Evolutionary conservation across 2,329 filamentous ascomycete species (phyloP).

Genomic region (Alternaria consortialis): DNA sequence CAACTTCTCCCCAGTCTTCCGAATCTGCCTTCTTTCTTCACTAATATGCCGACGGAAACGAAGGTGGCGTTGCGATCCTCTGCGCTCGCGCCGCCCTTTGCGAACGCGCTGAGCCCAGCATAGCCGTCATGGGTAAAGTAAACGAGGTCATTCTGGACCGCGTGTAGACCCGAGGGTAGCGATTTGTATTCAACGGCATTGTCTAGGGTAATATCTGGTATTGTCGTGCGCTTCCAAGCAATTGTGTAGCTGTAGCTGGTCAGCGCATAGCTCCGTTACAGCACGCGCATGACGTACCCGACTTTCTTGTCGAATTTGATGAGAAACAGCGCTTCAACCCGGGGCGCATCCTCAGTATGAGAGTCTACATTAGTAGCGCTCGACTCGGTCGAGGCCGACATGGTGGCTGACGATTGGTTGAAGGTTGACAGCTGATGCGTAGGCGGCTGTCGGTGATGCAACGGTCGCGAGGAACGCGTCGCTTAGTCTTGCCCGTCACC

Average conservation of each 20-base stretch:
- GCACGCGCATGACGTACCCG: conserved; percentile 65
- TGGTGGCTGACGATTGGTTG: conserved; percentile 10
- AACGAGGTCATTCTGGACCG: conserved; percentile 83
- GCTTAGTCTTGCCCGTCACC: conserved; percentile 7
- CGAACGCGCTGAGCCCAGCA: conserved; percentile 90
- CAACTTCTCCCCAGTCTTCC: conserved; percentile 88
- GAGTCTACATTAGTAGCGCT: conserved; percentile 41
- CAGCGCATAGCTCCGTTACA: conserved; percentile 11
- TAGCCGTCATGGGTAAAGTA: conserved; percentile 90
- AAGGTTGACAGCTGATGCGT: conserved; percentile 6
- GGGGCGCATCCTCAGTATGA: conserved; percentile 32
- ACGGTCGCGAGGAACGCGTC: conserved; percentile 9
- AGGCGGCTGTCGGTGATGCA: conserved; percentile 9
- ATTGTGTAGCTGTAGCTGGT: conserved; percentile 72
- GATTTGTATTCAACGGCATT: conserved; percentile 96
- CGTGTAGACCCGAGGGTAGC: conserved; percentile 90
- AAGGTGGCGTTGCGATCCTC: conserved; percentile 87
- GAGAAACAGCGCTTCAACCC: conserved; percentile 78
- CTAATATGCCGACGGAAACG: conserved; percentile 88
- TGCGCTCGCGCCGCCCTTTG: conserved; percentile 82
- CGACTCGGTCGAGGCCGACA: conserved; percentile 31
- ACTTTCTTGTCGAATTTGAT: conserved; percentile 93
- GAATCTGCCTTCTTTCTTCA: conserved; percentile 74
- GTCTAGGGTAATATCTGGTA: conserved; percentile 76
- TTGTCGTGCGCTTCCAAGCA: conserved; percentile 79